Evolutionary conservation across 164 flowering plant genomes (phyloP), one percentile per base, ranked within the genome.

Genomic region (Macadamia tetraphylla): DNA sequence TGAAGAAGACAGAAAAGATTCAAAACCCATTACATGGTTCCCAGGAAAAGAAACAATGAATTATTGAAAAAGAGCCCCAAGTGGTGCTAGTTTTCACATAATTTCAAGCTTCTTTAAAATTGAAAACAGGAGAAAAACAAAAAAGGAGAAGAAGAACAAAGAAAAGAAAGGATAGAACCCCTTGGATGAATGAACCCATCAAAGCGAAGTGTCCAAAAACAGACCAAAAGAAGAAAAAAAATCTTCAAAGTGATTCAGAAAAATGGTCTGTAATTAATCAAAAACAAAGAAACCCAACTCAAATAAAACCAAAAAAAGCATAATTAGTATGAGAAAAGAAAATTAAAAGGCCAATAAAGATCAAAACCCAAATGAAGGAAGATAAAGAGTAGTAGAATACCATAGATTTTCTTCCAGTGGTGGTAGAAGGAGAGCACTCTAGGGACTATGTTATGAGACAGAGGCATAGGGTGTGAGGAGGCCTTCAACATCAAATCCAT

Each of bases 371-470:
- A n/a, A 63, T 10, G 60, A 58, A 29, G 35, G 56, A 68, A 55
- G 43, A 59, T 32, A 35, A 35, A 35, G 40, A 35, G 40, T 35
- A 35, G 40, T 46, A 77, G 56, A 51, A 35, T 88, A 95, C 99
- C 99, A 75, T 95, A 92, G 63, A 92, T 85, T 82, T 95, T 95
- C 83, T 82, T 95, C 99, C 99, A 95, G 68, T 95, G 98, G 68
- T 92, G 98, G 73, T 92, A 92, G 75, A 95, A 95, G 56, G 99
- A 81, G 72, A 95, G 88, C 57, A 91, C 99, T 73, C 98, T 78
- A 55, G 99, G 98, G 55, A 92, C 89, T 14, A 95, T 95, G 74
- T 92, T 92, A 81, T 95, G 99, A 55, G 98, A 89, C 70, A 76
- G 79, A 77, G 95, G 81, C 90, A 92, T 87, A 65, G 97, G 88